Evolutionary conservation across 805 yeast species (phyloP).

Genomic region (Saturnispora sanitii): DNA sequence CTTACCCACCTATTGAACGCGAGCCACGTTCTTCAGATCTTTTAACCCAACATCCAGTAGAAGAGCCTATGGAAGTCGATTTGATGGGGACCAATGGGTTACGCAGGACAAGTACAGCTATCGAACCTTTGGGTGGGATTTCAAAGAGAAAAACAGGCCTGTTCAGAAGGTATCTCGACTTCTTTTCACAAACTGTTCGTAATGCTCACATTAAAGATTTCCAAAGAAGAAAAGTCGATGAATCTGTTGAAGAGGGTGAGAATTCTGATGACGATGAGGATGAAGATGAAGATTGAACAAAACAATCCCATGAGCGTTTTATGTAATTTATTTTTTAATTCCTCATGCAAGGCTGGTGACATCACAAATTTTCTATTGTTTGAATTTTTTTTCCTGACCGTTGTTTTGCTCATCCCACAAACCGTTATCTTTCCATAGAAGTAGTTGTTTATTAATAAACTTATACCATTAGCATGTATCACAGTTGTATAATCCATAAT

Average conservation of each 20-base stretch:
- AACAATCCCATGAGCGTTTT: neutral
- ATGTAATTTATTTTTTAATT: neutral
- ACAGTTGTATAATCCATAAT: too few relatives aligned
- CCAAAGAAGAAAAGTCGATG: slow-evolving; percentile 46
- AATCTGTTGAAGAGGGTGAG: slow-evolving; percentile 12
- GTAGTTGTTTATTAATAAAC: too few relatives aligned
- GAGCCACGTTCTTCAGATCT: slow-evolving; percentile 4
- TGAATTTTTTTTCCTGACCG: too few relatives aligned
- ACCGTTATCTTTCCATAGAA: too few relatives aligned
- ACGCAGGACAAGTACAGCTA: neutral
- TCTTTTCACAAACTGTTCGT: slow-evolving; percentile 47
- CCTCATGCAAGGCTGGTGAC: too few relatives aligned
- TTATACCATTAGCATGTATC: too few relatives aligned
- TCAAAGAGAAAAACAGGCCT: neutral
- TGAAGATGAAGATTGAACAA: slow-evolving; percentile 1
- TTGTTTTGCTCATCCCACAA: too few relatives aligned
- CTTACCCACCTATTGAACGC: slow-evolving; percentile 42
- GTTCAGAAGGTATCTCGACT: slow-evolving; percentile 27
- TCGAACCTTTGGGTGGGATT: neutral
- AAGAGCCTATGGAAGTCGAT: neutral
- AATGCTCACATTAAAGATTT: slow-evolving; percentile 81
- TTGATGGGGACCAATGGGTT: neutral
- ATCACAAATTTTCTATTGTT: too few relatives aligned
- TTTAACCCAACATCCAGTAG: slow-evolving; percentile 1
- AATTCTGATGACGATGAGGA: slow-evolving; percentile 6